Evolutionary conservation across 2,329 filamentous ascomycete species (phyloP), one percentile per base, ranked within the genome.

Genomic region (Coleophoma cylindrospora): DNA sequence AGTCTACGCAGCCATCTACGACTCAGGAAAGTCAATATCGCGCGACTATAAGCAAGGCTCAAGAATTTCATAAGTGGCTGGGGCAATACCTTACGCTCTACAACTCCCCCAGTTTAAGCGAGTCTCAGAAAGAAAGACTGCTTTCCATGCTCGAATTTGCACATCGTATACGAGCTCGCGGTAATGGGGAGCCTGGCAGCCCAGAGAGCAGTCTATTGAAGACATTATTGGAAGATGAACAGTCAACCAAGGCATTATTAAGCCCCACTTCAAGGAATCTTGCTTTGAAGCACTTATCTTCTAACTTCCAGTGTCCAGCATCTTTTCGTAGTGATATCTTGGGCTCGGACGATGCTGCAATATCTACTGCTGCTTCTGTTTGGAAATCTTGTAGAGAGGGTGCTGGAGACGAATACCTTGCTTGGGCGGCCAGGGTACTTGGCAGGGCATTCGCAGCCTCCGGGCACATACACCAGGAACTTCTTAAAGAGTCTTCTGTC

Each of bases 351-450:
- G 64, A 75, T 14, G 75, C 82, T 40, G 84, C 89, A 11, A 66
- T 80, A 12, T 66, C 70, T 1, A 81, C 85, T 61, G 80, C 83
- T 2, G 72, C 83, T 12, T 79, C 83, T 15, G 76, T 96, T 0
- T 94, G 87, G 84, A 84, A 85, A 63, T 91, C 87, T 40, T 87
- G 90, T 57, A 76, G 80, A 51, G 75, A 79, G n/a, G 73, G 77
- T 36, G 71, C 78, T 2, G 73, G 86, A 14, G 87, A 83, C 50
- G 71, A 79, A 22, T 96, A 94, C 64, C 72, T 90, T 1, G 72
- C 88, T 1, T 99, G 95, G 95, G 87, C 89, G 41, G 91, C 89
- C 3, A 80, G 86, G 54, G 86, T 91, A 2, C 74, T 97, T 41
- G 94, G 95, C 8, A 81, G 90, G 63, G 85, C 89, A 0, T 97